Evolutionary conservation across 768 basidiomycete genomes (phyloP).

Genomic region (Kwoniella bestiolae): DNA sequence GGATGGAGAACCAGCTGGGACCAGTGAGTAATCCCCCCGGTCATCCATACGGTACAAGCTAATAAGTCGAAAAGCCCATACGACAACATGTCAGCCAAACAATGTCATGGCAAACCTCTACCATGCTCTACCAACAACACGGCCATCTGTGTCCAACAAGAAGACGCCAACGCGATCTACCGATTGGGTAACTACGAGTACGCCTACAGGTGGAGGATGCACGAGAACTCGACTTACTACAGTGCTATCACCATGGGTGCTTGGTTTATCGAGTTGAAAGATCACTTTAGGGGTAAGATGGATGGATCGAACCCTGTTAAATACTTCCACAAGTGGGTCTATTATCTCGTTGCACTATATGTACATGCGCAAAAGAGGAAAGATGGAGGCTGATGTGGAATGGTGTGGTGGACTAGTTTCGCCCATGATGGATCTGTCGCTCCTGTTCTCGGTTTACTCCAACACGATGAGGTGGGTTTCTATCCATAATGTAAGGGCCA

Average conservation of each 20-base stretch:
- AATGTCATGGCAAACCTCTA: conserved; percentile 39
- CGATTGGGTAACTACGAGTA: conserved; percentile 43
- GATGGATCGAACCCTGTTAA: conserved; percentile 19
- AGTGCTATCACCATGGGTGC: conserved; percentile 37
- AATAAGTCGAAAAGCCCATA: conserved; percentile 23
- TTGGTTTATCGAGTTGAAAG: conserved; percentile 37
- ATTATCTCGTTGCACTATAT: not conserved
- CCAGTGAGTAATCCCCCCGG: conserved; percentile 31
- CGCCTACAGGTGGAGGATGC: conserved; percentile 33
- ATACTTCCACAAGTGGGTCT: conserved; percentile 39
- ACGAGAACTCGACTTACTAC: conserved; percentile 34
- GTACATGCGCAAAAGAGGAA: not conserved
- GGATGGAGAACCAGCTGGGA: conserved; percentile 45
- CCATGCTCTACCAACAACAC: conserved; percentile 44
- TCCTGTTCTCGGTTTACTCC: conserved; percentile 43
- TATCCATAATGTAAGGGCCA: not conserved
- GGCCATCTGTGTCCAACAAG: conserved; percentile 30
- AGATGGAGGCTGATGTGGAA: not conserved
- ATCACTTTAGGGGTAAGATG: conserved; percentile 24
- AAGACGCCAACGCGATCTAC: conserved; percentile 37
- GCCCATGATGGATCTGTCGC: conserved; percentile 48
- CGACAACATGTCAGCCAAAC: conserved; percentile 47
- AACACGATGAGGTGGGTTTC: conserved; percentile 26
- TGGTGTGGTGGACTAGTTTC: conserved; percentile 18
- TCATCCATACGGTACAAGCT: not conserved